These are phyloP conservation scores for Litchi chinensis DNA, from an alignment of 345 rosid genomes.

Conservation along the genomic window DNA sequence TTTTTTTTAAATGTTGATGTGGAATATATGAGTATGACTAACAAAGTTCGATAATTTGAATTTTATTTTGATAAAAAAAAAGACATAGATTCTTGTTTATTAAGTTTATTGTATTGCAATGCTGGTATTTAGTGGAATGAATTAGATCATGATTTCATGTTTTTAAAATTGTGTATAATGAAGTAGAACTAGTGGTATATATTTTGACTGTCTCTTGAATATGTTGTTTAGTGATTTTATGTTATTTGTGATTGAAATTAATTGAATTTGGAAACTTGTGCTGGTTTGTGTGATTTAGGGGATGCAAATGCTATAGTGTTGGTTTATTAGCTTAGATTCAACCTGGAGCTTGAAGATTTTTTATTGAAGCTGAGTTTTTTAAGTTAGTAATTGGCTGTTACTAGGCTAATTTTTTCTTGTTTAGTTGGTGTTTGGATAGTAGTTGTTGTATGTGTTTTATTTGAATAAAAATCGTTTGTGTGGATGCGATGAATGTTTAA, in stretches of 20 bases:
- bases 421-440: neutral
- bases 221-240: neutral
- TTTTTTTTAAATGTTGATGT: neutral
- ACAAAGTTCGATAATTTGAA: neutral
- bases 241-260: neutral
- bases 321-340: neutral
- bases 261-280: neutral
- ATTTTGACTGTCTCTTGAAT: neutral
- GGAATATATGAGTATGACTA: neutral
- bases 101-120: slow-evolving; percentile 16
- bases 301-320: neutral
- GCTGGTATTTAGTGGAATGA: neutral
- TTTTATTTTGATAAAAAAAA: neutral
- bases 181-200: neutral
- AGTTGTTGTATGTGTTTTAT: neutral
- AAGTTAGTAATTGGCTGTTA: neutral
- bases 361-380: neutral
- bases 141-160: neutral
- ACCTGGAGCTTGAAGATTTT: neutral
- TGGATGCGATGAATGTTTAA: neutral
- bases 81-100: neutral
- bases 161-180: neutral
- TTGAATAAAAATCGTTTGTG: neutral
- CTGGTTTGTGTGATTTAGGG: neutral
- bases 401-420: neutral